phyloP scores from a whole-genome alignment of 2,329 filamentous ascomycete species.

The Fusarium sp. region DNA sequence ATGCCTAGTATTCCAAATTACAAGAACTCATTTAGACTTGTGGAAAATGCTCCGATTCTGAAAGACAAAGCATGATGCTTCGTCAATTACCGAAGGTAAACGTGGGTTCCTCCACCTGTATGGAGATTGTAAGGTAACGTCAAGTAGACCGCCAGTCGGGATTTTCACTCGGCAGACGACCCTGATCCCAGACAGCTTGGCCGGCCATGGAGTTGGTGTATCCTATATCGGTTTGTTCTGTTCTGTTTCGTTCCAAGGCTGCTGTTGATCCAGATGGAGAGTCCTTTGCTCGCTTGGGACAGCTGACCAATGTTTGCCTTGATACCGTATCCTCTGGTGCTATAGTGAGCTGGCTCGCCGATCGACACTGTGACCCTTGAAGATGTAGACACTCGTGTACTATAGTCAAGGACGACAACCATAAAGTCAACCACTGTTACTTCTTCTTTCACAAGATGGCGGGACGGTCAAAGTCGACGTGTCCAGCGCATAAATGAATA shows the following conservation, averaged over 20 bases:
- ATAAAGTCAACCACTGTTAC: neutral
- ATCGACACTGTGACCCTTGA: constrained; percentile 26
- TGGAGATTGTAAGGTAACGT: constrained; percentile 20
- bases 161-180: constrained; percentile 31
- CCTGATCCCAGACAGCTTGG: constrained; percentile 21
- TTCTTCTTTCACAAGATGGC: neutral
- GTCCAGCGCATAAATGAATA: neutral
- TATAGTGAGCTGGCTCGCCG: constrained; percentile 10
- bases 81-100: constrained; percentile 23
- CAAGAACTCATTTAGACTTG: constrained; percentile 7
- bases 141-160: constrained; percentile 36
- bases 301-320: constrained; percentile 28
- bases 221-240: neutral
- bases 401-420: neutral
- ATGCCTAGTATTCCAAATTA: constrained; percentile 1
- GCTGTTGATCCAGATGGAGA: constrained; percentile 12
- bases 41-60: constrained; percentile 23
- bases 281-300: constrained; percentile 1
- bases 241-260: constrained; percentile 10
- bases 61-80: constrained; percentile 7
- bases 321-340: constrained; percentile 12
- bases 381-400: constrained; percentile 9
- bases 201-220: neutral
- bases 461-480: constrained; percentile 1
- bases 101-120: constrained; percentile 16